These are phyloP conservation scores for Lipomyces sp. DNA, from an alignment of 805 yeast genomes.

Conservation along the genomic window DNA sequence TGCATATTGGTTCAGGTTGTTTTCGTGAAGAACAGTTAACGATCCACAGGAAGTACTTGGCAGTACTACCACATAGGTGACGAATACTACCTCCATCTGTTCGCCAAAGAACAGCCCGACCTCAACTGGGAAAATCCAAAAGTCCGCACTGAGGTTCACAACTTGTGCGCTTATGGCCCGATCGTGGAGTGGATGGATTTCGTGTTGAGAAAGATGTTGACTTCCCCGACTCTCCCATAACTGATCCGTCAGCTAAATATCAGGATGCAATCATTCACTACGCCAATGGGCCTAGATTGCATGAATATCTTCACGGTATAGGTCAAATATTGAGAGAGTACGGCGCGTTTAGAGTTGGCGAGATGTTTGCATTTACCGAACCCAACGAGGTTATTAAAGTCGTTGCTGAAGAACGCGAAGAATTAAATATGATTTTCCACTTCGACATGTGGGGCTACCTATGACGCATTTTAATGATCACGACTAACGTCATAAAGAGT, in stretches of 20 bases:
- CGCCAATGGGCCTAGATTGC: conserved; percentile 60
- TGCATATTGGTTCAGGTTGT: no score
- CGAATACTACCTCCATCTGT: conserved; percentile 61
- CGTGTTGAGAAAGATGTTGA: conserved; percentile 58
- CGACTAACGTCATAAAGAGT: conserved; percentile 11
- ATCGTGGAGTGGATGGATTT: conserved; percentile 63
- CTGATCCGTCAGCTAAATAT: conserved; percentile 48
- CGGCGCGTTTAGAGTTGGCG: conserved; percentile 64
- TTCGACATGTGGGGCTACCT: conserved; percentile 36
- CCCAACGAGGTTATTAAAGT: conserved; percentile 32
- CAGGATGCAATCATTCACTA: conserved; percentile 51
- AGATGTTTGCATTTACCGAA: conserved; percentile 54
- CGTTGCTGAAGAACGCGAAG: conserved; percentile 39
- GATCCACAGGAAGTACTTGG: conserved; percentile 53
- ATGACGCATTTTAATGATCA: neutral
- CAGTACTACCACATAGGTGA: conserved; percentile 57
- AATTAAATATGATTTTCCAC: conserved; percentile 42
- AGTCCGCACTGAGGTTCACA: conserved; percentile 50
- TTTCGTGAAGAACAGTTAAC: no score
- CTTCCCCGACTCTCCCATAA: conserved; percentile 57
- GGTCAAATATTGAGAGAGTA: conserved; percentile 52
- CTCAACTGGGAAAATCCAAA: conserved; percentile 63
- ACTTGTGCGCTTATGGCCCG: conserved; percentile 65
- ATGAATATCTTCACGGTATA: conserved; percentile 62
- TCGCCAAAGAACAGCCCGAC: conserved; percentile 66